Conservation (phyloP, 2,329 filamentous ascomycete species). For the Aphanoascus verrucosus region DNA sequence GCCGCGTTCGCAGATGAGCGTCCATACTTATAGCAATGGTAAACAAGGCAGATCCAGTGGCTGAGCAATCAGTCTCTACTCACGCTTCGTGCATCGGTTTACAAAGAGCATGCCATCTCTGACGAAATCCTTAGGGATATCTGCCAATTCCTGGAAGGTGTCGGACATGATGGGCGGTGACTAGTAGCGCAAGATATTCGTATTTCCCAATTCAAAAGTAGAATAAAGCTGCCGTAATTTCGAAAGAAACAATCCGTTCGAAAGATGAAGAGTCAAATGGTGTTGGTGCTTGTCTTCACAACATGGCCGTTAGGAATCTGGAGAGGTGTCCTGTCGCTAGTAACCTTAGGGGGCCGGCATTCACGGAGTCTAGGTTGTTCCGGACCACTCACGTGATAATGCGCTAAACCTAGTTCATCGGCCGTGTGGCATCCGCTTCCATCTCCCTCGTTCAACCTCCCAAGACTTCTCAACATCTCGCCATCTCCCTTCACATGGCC, state of each 20-base stretch:
- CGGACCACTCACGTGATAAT: neutral
- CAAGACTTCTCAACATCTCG: neutral
- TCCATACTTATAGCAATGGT: conserved; percentile 15
- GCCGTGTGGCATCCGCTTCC: neutral
- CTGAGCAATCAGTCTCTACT: conserved; percentile 18
- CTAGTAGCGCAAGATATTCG: neutral
- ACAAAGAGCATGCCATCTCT: conserved; percentile 41
- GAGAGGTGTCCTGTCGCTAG: conserved; percentile 8
- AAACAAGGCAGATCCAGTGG: neutral
- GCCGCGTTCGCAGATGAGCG: neutral
- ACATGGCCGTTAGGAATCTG: neutral
- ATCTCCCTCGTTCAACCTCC: neutral
- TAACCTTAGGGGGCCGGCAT: neutral
- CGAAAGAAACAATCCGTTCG: neutral
- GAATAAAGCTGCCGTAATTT: neutral
- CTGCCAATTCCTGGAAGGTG: conserved; percentile 50
- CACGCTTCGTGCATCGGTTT: conserved; percentile 41
- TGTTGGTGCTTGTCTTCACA: neutral
- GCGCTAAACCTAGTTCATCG: conserved; percentile 3
- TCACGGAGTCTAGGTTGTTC: neutral
- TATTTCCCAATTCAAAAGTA: neutral
- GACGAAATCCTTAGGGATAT: conserved; percentile 47
- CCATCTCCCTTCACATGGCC: neutral
- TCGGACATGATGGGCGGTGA: conserved; percentile 41
- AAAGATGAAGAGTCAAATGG: neutral